These are phyloP conservation scores for Craterostigma plantagineum DNA, from an alignment of 257 asterid species.

Conservation along the genomic window DNA sequence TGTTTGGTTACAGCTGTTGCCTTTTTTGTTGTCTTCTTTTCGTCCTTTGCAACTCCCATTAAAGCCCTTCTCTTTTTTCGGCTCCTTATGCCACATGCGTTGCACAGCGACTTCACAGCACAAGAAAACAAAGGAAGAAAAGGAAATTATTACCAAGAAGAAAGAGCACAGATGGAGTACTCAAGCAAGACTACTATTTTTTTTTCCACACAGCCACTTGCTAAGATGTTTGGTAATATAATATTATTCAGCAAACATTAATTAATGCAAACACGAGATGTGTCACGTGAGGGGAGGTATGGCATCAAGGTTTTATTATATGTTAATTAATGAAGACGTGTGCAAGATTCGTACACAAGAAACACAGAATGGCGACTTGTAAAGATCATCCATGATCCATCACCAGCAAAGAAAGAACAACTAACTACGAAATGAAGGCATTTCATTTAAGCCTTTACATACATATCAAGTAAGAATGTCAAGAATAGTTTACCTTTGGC, in stretches of 20 bases:
- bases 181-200: constrained; percentile 2
- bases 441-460: neutral
- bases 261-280: constrained; percentile 1
- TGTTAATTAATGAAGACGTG: no score
- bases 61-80: constrained; percentile 82
- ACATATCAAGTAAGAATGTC: neutral
- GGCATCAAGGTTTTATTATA: no score
- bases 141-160: neutral
- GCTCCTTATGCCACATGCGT: constrained; percentile 95
- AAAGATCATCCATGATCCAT: no score
- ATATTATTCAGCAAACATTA: neutral
- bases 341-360: no score
- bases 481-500: constrained; percentile 42
- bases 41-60: constrained; percentile 51
- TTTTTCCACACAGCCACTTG: neutral
- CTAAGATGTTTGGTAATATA: neutral
- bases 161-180: constrained; percentile 5
- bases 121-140: neutral
- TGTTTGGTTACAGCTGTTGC: constrained; percentile 9
- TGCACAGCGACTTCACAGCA: constrained; percentile 56
- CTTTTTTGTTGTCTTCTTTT: constrained; percentile 45
- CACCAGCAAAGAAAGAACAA: neutral
- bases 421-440: neutral
- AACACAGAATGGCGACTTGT: no score
- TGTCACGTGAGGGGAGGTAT: constrained; percentile 14